phyloP scores from a whole-genome alignment of 805 yeast species.

The Candida incommunis region DNA sequence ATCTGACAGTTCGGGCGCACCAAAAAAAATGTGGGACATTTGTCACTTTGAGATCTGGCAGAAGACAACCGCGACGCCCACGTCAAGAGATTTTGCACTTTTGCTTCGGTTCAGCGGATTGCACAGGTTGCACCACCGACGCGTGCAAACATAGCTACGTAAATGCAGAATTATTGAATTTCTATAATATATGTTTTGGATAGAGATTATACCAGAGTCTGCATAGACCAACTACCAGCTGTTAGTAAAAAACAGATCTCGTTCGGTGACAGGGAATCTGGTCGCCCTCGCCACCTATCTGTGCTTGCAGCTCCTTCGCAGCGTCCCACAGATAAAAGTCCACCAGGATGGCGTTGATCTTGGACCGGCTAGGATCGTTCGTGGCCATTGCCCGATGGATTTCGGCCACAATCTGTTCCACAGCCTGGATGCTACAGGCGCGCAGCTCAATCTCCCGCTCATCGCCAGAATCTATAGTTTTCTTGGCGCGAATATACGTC shows the following conservation, averaged over 20 bases:
- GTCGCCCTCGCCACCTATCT: conserved; percentile 6
- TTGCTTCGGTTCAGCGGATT: too few species aligned
- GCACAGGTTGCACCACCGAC: too few species aligned
- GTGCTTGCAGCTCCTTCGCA: conserved; percentile 24
- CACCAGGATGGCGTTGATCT: conserved; percentile 24
- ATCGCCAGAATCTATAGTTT: conserved; percentile 19
- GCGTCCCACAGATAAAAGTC: conserved; percentile 33
- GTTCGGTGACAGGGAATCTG: conserved; percentile 24
- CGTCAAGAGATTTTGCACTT: too few species aligned
- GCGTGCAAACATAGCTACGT: too few species aligned
- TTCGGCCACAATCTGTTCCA: conserved; percentile 20
- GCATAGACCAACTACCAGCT: too few species aligned
- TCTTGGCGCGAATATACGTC: conserved; percentile 10
- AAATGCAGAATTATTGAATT: too few species aligned
- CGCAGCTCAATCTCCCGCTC: conserved; percentile 27
- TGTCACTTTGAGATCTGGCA: too few species aligned
- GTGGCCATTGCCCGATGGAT: conserved; percentile 13
- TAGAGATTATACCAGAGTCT: too few species aligned
- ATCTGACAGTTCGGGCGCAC: too few species aligned
- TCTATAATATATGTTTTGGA: too few species aligned
- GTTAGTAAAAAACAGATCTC: conserved; percentile 23
- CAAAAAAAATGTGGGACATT: too few species aligned
- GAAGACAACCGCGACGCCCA: too few species aligned
- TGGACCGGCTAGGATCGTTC: conserved; percentile 1
- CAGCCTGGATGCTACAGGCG: conserved; percentile 28